Evolutionary conservation across 345 rosid species (phyloP).

Genomic region (Aurinia saxatilis): DNA sequence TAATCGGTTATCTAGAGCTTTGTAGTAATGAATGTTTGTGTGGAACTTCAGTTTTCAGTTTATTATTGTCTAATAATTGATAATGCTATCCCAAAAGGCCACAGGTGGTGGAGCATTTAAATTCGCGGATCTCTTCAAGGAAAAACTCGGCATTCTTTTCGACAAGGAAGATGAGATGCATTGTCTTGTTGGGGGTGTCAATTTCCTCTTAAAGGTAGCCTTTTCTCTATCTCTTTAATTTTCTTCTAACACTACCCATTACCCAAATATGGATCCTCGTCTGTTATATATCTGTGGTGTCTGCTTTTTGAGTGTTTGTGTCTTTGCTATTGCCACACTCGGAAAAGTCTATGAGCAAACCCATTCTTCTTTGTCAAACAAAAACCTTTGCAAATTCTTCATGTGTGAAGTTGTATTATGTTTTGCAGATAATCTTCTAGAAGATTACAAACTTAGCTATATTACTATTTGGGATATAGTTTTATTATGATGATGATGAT

Average conservation of each 20-base stretch:
- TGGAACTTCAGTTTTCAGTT: not conserved
- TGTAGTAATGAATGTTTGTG: conserved; percentile 9
- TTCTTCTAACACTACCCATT: too few relatives aligned
- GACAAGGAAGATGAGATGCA: conserved; percentile 97
- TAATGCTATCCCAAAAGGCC: conserved; percentile 45
- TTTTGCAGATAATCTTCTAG: not conserved
- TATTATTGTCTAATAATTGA: not conserved
- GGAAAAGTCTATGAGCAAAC: not conserved
- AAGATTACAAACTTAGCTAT: not conserved
- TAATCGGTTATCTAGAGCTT: not conserved
- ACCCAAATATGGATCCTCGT: not conserved
- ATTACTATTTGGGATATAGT: not conserved
- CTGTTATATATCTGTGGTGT: not conserved
- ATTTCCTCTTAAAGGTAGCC: conserved; percentile 87
- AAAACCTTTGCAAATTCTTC: not conserved
- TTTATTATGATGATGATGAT: not conserved
- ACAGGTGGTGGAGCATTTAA: conserved; percentile 99
- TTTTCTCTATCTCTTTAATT: not conserved
- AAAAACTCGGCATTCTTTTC: conserved; percentile 70
- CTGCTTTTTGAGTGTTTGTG: too few relatives aligned
- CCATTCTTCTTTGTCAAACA: not conserved
- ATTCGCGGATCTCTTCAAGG: conserved; percentile 82
- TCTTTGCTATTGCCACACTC: not conserved
- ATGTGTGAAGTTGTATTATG: not conserved
- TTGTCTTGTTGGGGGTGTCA: conserved; percentile 87